These are phyloP conservation scores for Kwoniella sp. DNA, from an alignment of 768 basidiomycete species.

Conservation along the genomic window DNA sequence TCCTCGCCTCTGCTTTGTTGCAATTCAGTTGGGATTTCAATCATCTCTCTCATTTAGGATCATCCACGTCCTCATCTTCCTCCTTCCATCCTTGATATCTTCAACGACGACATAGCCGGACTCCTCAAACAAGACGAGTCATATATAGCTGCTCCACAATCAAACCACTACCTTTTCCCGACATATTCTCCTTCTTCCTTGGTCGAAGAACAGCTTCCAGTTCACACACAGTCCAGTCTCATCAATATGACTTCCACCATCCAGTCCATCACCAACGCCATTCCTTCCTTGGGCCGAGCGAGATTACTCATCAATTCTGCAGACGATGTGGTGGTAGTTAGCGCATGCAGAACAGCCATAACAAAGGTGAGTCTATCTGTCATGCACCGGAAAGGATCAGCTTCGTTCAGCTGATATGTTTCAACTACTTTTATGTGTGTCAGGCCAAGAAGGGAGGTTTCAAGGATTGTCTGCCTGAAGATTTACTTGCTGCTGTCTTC, in stretches of 20 bases:
- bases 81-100: neutral
- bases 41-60: neutral
- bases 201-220: neutral
- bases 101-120: neutral
- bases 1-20: neutral
- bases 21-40: neutral
- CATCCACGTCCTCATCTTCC: neutral
- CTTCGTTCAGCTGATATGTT: neutral
- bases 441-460: slow-evolving; percentile 80
- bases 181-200: neutral
- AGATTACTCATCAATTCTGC: slow-evolving; percentile 70
- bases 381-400: too few relatives aligned
- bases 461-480: slow-evolving; percentile 84
- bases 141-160: neutral
- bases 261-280: slow-evolving; percentile 46
- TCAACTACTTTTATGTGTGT: neutral
- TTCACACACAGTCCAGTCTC: neutral
- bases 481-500: slow-evolving; percentile 78
- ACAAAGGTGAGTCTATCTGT: slow-evolving; percentile 79
- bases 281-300: slow-evolving; percentile 56
- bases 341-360: slow-evolving; percentile 84
- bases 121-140: neutral
- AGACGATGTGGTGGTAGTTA: slow-evolving; percentile 86
- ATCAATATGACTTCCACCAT: slow-evolving; percentile 50
- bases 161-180: neutral